Base-by-base conservation (phyloP, 768 basidiomycete species). In the Russula emetica region DNA sequence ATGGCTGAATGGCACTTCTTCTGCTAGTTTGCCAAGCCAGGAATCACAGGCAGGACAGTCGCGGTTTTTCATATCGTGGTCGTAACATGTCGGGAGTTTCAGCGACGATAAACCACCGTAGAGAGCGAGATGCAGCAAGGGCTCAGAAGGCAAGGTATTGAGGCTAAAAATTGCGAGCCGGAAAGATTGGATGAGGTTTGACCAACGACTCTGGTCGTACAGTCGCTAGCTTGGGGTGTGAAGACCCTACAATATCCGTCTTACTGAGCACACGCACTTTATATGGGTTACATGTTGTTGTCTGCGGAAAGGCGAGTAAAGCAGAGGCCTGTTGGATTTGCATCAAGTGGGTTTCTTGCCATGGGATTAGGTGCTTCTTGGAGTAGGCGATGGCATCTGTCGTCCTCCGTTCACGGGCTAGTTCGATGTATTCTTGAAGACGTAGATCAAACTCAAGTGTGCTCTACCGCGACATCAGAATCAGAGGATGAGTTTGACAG, bases 371-470 rank as follows among this genome's bases (percentile, higher is more conserved):
- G 71, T 97, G 79, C 74, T 91, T 96, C 74, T 83, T 82, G 20
- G 83, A 81, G 75, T 98, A 97, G 1, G 83, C 79, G 66, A 98
- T 93, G 10, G 97, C 97, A 59, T 90, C 89, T 51, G 78, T 71
- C 11, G 77, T 78, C 72, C 86, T 85, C 40, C 84, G 74, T 4
- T 79, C 76, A 40, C 97, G 80, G 38, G 87, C 84, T 6, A 99
- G 81, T 75, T 99, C 97, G 71, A 98, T 94, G 73, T 89, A 98
- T 75, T 98, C 94, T 75, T 99, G 97, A 47, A 97, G 81, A 51
- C 97, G 86, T 53, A 99, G 84, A 68, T 94, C 90, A 74, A 98
- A 98, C 78, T 99, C 97, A 50, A 99, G 85, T 10, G 92, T 88
- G 76, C 89, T 94, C 94, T 98, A 74, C 6, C n/a, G 44, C 14